Base-by-base conservation (phyloP, 2,329 filamentous ascomycete genomes). In the Neopestalotiopsis clavispora region DNA sequence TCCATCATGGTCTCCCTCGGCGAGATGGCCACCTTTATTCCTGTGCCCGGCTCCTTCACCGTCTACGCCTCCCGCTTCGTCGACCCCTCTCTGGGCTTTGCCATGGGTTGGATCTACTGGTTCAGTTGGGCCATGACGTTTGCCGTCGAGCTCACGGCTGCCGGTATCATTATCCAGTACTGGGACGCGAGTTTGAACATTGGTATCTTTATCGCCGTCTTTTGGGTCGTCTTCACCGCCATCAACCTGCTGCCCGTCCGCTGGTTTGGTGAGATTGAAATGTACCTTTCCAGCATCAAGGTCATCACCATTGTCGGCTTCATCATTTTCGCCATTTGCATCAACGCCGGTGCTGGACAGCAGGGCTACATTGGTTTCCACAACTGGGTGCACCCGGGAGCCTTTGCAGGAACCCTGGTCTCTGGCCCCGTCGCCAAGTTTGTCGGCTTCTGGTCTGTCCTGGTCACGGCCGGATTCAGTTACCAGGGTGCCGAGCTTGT, bases 51-150 rank as follows among this genome's bases (percentile, higher is more conserved):
- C 69, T 91, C 91, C 56, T 95, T 95, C 77, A 92, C 92, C 38
- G 86, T 90, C 57, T 95, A 94, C 74, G 92, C 92, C 28, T 86
- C 89, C 52, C 91, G 93, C 20, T 94, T 95, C 74, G 86, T 94
- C 69, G 77, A 78, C 83, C 90, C 89, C 12, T 90, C 90, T 68
- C 83, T 94, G 62, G 92, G 91, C 7, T 94, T 94, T 74, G 86
- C 92, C 23, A 92, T 94, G 86, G 92, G 93, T 23, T 95, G 92
- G 92, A 90, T 93, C 69, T 95, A 95, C 80, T 95, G 91, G 90
- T 94, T 94, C 76, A 90, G 87, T 49, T 95, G 80, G 91, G 85
- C 89, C 20, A 89, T 91, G 68, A 94, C 92, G 0, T 92, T 89
- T 73, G 91, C 91, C 0, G 86, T 94, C 9, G 92, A 95, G 76